These are phyloP conservation scores for Erythrobasidium hasegawianum DNA, from an alignment of 1,284 basidiomycete genomes.

Conservation along the genomic window DNA sequence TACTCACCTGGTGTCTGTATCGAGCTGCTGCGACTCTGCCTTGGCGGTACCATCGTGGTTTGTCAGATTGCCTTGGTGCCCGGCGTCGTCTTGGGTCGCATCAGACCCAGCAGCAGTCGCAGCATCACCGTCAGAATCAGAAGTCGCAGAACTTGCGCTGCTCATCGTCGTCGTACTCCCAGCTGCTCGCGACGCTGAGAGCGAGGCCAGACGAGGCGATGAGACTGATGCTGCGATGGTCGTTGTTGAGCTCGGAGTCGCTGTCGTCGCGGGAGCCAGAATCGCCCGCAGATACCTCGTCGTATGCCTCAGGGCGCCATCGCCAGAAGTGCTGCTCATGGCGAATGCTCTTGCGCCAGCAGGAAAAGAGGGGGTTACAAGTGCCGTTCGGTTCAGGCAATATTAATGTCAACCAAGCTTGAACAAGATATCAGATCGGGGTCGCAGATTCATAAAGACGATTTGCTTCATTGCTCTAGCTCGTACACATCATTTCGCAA, in stretches of 20 bases:
- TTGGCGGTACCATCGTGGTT: background rate
- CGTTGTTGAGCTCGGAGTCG: background rate
- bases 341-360: conserved; percentile 4
- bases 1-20: background rate
- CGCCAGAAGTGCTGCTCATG: background rate
- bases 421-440: too few species aligned
- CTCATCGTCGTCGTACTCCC: conserved; percentile 2
- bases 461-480: too few species aligned
- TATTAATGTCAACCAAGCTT: too few species aligned
- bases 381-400: background rate
- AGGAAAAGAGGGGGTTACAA: too few species aligned
- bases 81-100: too few species aligned
- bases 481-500: too few species aligned
- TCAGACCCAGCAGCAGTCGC: background rate
- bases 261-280: conserved; percentile 10
- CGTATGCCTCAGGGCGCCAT: conserved; percentile 8
- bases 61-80: too few species aligned
- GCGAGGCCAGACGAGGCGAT: background rate
- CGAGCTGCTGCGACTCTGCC: background rate
- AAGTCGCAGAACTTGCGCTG: background rate
- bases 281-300: conserved; percentile 28
- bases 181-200: background rate
- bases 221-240: background rate
- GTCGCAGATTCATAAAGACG: too few species aligned
- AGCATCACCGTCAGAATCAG: background rate